Evolutionary conservation across 2,329 filamentous ascomycete genomes (phyloP), one percentile per base, ranked within the genome.

Genomic region (Exophiala oligosperma): DNA sequence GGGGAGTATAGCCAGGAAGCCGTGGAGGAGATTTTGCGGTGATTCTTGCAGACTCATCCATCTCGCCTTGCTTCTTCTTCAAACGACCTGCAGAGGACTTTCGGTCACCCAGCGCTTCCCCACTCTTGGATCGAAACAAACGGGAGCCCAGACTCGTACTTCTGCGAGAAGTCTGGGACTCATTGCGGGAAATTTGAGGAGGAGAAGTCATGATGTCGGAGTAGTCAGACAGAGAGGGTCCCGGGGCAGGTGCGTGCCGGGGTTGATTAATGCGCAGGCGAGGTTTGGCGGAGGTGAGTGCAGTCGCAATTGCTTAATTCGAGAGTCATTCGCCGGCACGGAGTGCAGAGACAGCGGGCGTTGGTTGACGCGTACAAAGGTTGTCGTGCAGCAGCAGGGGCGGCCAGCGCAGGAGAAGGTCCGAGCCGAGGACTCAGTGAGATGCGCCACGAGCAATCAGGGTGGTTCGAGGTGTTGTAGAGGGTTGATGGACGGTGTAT

Each of bases 111-210:
- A 67, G 47, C 7, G 59, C 63, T 54, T 65, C 63, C 37, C 63
- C 63, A 37, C 63, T 65, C 51, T 65, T 65, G 52, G 63, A 62
- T 44, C 63, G 60, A 55, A 65, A 65, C 35, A 65, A 49, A n/a
- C 63, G 59, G 46, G 63, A 65, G 49, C 63, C 61, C 49, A 65
- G 60, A 53, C 63, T 65, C 17, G 63, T 54, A 41, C 63, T 65
- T 54, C 63, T 56, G 23, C 58, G 58, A 14, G 61, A 63, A 35
- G 57, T 40, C 37, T 61, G 61, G 24, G 63, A 65, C 56, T 65
- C 63, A 52, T 63, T 63, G 53, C 63, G 63, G 37, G 51, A n/a
- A 44, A 65, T 43, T 23, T 58, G 43, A 54, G 57, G 37, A 28
- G 63, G 60, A 38, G 63, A 53, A 44, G 60, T 55, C 63, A 65